These are phyloP conservation scores for Fusarium subglutinans DNA, from an alignment of 2,329 filamentous ascomycete species.

Conservation along the genomic window DNA sequence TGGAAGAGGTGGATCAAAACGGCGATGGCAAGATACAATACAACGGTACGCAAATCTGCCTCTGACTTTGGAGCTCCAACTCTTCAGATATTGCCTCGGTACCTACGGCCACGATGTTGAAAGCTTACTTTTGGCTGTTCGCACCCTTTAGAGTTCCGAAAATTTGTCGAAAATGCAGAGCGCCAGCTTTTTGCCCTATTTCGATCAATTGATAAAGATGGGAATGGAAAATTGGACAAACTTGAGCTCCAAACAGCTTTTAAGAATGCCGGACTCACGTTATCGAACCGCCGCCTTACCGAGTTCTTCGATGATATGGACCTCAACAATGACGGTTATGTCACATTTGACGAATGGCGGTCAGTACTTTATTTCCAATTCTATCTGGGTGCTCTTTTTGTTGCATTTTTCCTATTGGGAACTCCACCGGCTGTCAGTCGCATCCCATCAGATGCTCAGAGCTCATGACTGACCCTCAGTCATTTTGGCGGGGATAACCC, in stretches of 20 bases:
- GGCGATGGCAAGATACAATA: conserved; percentile 91
- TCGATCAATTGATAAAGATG: conserved; percentile 83
- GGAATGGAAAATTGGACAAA: conserved; percentile 87
- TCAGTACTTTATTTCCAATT: conserved; percentile 59
- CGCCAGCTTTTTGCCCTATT: conserved; percentile 84
- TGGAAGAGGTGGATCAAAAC: conserved; percentile 85
- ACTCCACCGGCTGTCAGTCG: conserved; percentile 15
- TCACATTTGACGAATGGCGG: conserved; percentile 97
- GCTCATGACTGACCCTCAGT: conserved; percentile 41
- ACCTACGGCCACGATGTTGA: conserved; percentile 5
- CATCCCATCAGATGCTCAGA: conserved; percentile 34
- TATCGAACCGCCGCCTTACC: conserved; percentile 80
- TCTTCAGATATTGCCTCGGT: conserved; percentile 28
- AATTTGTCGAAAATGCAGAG: conserved; percentile 89
- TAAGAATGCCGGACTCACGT: conserved; percentile 77
- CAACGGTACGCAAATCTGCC: conserved; percentile 68
- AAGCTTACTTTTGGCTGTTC: conserved; percentile 33
- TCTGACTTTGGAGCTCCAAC: conserved; percentile 8
- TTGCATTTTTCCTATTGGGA: background rate
- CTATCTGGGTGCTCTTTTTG: conserved; percentile 6
- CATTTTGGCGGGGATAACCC: conserved; percentile 40
- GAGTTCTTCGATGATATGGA: conserved; percentile 93
- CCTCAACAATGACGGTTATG: conserved; percentile 84
- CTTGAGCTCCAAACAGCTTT: conserved; percentile 85
- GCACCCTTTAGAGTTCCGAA: conserved; percentile 76